A percentile compares a stretch with the other conserved stretches of the same genome.
Conservation (phyloP, 2,329 filamentous ascomycete genomes). For the Fusarium concolor region DNA sequence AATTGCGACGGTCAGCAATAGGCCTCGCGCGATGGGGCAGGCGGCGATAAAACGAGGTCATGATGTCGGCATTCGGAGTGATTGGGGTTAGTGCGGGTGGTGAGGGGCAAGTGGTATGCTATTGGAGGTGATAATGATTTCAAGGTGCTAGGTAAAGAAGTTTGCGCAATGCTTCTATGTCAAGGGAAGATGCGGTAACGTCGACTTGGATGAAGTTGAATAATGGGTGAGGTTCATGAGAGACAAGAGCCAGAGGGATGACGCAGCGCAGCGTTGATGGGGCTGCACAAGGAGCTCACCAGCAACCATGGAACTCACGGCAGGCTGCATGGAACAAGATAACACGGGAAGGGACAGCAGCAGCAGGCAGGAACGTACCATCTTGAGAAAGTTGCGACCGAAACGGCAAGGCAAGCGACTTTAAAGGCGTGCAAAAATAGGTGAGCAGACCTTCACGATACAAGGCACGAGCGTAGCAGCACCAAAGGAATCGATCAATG, state of each 20-base stretch:
- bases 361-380: slow-evolving; percentile 36
- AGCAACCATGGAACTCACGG: slow-evolving; percentile 28
- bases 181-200: slow-evolving; percentile 1
- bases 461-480: slow-evolving; percentile 23
- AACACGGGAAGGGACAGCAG: slow-evolving; percentile 10
- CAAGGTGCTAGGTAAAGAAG: slow-evolving; percentile 21
- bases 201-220: slow-evolving; percentile 9
- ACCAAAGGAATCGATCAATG: slow-evolving; percentile 12
- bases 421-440: slow-evolving; percentile 13
- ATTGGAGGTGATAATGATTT: slow-evolving; percentile 28
- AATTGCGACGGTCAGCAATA: slow-evolving; percentile 43
- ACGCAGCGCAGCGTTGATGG: slow-evolving; percentile 36
- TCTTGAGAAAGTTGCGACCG: slow-evolving; percentile 35
- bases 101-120: slow-evolving; percentile 34
- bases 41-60: slow-evolving; percentile 28
- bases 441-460: slow-evolving; percentile 26
- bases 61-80: slow-evolving; percentile 41
- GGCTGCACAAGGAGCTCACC: slow-evolving; percentile 20
- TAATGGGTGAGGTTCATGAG: slow-evolving; percentile 2
- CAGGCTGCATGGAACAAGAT: slow-evolving; percentile 29
- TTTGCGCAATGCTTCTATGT: slow-evolving; percentile 18
- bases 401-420: slow-evolving; percentile 12
- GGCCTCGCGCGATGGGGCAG: slow-evolving; percentile 35
- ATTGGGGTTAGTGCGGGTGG: slow-evolving; percentile 30
- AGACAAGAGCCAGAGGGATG: slow-evolving; percentile 18